Base-by-base conservation (phyloP, 2,329 filamentous ascomycete genomes). In the Pseudogymnoascus sp. region DNA sequence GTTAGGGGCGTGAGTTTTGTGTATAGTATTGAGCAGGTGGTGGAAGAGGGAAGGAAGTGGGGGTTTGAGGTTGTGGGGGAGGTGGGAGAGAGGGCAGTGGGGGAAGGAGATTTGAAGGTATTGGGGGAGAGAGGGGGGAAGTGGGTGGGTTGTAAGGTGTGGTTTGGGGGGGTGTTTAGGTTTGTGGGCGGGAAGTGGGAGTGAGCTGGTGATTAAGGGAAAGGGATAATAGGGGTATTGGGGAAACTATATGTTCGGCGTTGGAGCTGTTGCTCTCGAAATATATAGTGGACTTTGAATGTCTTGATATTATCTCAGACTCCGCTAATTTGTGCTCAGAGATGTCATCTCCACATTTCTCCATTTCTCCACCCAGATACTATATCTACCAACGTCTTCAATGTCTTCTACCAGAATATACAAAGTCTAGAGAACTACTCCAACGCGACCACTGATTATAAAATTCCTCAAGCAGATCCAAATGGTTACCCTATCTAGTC, bases 51-150 rank as follows among this genome's bases (percentile, higher is more conserved):
- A 4, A 69, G 63, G 50, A 74, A 69, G 62, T 75, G 71, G 40
- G 82, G 79, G 6, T 79, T 84, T 64, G 73, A 76, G 61, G 67
- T 81, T 59, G 73, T 78, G 7, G 73, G 71, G 12, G 73, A 75
- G 12, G 73, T 78, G 63, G 53, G 71, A 46, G 79, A 83, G 71
- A 76, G 72, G 71, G 73, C 70, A 59, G 74, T 84, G 73, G 70
- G 81, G 72, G 78, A 82, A 64, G 78, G 78, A 1, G 70, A 71
- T 66, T 16, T 71, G 35, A 64, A 61, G 6, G 40, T 73, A 59
- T 77, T 89, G 53, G 87, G 89, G 2, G 77, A 77, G 62, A 81
- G 86, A 38, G 84, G 87, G 26, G 76, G 74, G 69, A 88, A 89
- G 65, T 90, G 86, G 86, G 78, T 87, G 68, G 84, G 73, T 68